These are phyloP conservation scores for Emydomyces testavorans DNA, from an alignment of 2,329 filamentous ascomycete genomes.

Conservation along the genomic window DNA sequence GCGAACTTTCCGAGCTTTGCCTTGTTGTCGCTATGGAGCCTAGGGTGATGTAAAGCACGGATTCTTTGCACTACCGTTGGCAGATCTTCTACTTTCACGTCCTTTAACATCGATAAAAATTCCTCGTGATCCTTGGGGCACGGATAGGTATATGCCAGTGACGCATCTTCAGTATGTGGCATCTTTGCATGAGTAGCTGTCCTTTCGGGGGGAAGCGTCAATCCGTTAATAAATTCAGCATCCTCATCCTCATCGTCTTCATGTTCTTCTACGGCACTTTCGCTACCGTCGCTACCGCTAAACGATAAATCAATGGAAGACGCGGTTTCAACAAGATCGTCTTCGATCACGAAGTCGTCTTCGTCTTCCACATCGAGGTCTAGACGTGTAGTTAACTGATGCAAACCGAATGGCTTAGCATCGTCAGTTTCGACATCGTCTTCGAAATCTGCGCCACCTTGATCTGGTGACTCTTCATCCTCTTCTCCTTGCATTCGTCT, in stretches of 20 bases:
- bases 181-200: constrained; percentile 21
- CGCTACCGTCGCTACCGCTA: constrained; percentile 26
- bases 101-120: constrained; percentile 53
- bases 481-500: constrained; percentile 78
- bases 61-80: constrained; percentile 79
- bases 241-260: constrained; percentile 49
- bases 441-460: constrained; percentile 30
- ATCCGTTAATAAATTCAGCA: constrained; percentile 60
- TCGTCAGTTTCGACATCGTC: constrained; percentile 43
- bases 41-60: constrained; percentile 81
- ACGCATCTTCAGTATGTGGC: neutral
- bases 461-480: constrained; percentile 40
- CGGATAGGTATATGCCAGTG: constrained; percentile 70
- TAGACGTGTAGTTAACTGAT: constrained; percentile 36
- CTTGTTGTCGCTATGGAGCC: constrained; percentile 75
- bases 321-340: constrained; percentile 72
- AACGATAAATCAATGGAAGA: constrained; percentile 44
- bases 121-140: constrained; percentile 72
- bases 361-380: constrained; percentile 73
- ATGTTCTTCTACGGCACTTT: constrained; percentile 48
- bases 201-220: constrained; percentile 41
- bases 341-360: constrained; percentile 84
- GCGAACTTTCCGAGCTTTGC: constrained; percentile 54
- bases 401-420: constrained; percentile 51
- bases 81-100: constrained; percentile 52